phyloP scores from a whole-genome alignment of 768 basidiomycete species.

The Rhodotorula graminis region DNA sequence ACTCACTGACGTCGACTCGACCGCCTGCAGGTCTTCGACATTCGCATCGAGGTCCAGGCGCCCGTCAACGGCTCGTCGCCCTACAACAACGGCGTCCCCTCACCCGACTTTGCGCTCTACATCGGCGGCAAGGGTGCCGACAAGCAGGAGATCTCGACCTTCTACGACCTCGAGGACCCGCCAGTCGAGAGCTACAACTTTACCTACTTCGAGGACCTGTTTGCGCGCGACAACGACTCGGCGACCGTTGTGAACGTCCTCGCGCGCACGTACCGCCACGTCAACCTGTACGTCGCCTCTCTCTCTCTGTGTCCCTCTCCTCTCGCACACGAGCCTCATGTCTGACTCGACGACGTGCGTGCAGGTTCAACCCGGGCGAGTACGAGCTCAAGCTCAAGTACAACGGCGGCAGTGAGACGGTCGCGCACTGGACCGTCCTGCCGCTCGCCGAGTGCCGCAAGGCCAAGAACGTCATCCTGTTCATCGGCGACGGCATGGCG shows the following conservation, averaged over 20 bases:
- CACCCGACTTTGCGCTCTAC: slow-evolving; percentile 44
- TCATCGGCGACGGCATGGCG: slow-evolving; percentile 47
- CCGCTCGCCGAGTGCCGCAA: slow-evolving; percentile 40
- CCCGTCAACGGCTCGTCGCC: slow-evolving; percentile 49
- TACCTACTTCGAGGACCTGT: slow-evolving; percentile 43
- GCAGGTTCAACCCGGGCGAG: slow-evolving; percentile 45
- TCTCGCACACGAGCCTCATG: no score
- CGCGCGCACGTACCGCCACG: slow-evolving; percentile 47
- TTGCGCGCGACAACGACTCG: slow-evolving; percentile 43
- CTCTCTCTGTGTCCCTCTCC: neutral
- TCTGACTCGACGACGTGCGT: neutral
- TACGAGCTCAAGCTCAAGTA: slow-evolving; percentile 46
- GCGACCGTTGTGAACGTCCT: slow-evolving; percentile 47
- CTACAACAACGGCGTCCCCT: slow-evolving; percentile 46
- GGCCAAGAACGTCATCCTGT: slow-evolving; percentile 48
- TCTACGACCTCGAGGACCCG: slow-evolving; percentile 44
- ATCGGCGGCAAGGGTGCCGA: slow-evolving; percentile 42
- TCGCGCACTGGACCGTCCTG: slow-evolving; percentile 47
- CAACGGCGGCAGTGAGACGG: slow-evolving; percentile 45
- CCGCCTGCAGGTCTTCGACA: slow-evolving; percentile 41
- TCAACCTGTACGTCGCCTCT: slow-evolving; percentile 37
- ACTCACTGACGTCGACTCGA: no score
- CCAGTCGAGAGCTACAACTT: slow-evolving; percentile 25
- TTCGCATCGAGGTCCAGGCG: slow-evolving; percentile 47
- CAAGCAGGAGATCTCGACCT: slow-evolving; percentile 39